Evolutionary conservation across 1,139 yeast genomes (phyloP).

Genomic region (Saccharomyces hybrid): DNA sequence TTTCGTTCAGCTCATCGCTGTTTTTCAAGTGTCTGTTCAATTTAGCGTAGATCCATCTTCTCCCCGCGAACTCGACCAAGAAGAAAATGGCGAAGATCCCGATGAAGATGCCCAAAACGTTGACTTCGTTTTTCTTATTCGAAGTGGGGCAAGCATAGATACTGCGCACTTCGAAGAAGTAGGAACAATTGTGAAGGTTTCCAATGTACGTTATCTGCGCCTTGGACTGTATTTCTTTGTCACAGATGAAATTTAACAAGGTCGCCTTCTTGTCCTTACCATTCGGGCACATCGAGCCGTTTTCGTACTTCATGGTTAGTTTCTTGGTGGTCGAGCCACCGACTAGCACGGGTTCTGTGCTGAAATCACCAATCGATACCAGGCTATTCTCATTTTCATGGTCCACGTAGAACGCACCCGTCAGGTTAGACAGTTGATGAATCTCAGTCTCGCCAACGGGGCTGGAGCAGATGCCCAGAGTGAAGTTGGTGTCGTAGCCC

Average conservation of each 20-base stretch:
- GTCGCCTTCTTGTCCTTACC: slow-evolving; percentile 53
- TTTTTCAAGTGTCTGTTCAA: neutral
- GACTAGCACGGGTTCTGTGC: slow-evolving; percentile 44
- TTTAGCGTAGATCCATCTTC: slow-evolving; percentile 20
- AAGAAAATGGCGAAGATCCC: slow-evolving; percentile 34
- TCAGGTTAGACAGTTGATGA: slow-evolving; percentile 39
- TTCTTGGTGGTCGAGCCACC: slow-evolving; percentile 55
- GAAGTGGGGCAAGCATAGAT: slow-evolving; percentile 86
- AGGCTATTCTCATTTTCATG: slow-evolving; percentile 34
- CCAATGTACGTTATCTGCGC: slow-evolving; percentile 71
- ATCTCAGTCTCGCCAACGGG: slow-evolving; percentile 28
- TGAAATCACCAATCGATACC: slow-evolving; percentile 60
- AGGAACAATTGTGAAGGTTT: slow-evolving; percentile 69
- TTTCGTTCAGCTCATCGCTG: neutral
- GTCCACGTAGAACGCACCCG: slow-evolving; percentile 65
- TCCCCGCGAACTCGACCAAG: slow-evolving; percentile 33
- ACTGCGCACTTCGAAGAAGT: slow-evolving; percentile 78
- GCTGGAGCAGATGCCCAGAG: slow-evolving; percentile 71
- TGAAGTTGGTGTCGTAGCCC: slow-evolving; percentile 67
- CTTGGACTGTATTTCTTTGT: slow-evolving; percentile 58
- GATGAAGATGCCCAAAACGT: slow-evolving; percentile 30
- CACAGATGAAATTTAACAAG: slow-evolving; percentile 69
- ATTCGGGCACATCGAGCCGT: slow-evolving; percentile 63
- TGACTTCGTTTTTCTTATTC: slow-evolving; percentile 36
- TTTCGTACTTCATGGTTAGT: slow-evolving; percentile 58